These are phyloP conservation scores for Panicum miliaceum DNA, from an alignment of 176 grass and related monocot genomes.

Conservation along the genomic window DNA sequence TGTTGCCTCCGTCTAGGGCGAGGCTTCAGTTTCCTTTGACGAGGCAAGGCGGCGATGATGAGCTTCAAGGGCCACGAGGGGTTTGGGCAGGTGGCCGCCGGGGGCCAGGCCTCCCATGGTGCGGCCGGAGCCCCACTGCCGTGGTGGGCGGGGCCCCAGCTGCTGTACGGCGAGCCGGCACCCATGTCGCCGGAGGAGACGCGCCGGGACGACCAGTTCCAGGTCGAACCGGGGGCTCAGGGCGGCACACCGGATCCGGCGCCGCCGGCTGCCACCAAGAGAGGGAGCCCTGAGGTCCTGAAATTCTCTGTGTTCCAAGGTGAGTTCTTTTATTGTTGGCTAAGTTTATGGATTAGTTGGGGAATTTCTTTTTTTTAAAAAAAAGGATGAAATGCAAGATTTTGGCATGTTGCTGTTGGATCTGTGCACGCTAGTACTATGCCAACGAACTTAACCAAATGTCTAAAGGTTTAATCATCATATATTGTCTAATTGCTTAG, in stretches of 20 bases:
- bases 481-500: constrained; percentile 10
- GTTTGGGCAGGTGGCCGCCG: constrained; percentile 39
- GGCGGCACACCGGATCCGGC: constrained; percentile 51
- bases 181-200: constrained; percentile 46
- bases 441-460: not conserved
- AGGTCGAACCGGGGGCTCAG: constrained; percentile 50
- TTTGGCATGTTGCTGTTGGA: constrained; percentile 11
- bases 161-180: constrained; percentile 61
- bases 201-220: constrained; percentile 54
- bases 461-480: constrained; percentile 14
- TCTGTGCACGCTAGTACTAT: constrained; percentile 33
- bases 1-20: not conserved
- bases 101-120: constrained; percentile 26
- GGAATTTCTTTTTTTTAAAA: not conserved
- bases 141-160: constrained; percentile 75
- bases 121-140: constrained; percentile 38
- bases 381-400: not conserved
- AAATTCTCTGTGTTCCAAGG: constrained; percentile 78
- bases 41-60: constrained; percentile 42
- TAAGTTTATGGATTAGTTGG: not conserved
- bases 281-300: constrained; percentile 46
- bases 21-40: not conserved
- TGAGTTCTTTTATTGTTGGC: constrained; percentile 28
- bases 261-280: constrained; percentile 14
- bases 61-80: constrained; percentile 58